These are phyloP conservation scores for Phytopythium ostracodes DNA, from an alignment of 352 stramenopile genomes.

Conservation along the genomic window DNA sequence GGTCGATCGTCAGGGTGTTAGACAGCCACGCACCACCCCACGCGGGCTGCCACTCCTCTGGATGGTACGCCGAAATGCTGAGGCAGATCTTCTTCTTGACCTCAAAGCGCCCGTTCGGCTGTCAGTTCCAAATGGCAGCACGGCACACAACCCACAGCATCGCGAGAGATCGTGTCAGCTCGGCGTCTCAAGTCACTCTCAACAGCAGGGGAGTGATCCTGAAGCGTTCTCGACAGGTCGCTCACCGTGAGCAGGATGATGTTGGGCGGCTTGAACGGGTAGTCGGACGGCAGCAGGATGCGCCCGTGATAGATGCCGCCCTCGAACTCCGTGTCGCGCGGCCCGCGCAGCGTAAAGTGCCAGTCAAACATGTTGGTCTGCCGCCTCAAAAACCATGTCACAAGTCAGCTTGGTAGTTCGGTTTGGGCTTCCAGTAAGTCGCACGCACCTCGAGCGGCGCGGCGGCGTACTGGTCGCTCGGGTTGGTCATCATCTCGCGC, in stretches of 20 bases:
- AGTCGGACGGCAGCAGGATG: conserved; percentile 94
- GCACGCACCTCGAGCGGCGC: conserved; percentile 60
- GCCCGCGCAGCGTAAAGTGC: conserved; percentile 98
- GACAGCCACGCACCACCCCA: conserved; percentile 82
- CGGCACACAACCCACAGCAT: too few relatives aligned
- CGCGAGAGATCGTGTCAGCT: not conserved
- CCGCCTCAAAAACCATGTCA: not conserved
- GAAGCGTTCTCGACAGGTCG: not conserved
- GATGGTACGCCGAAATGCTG: conserved; percentile 96
- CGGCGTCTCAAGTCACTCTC: conserved; percentile 3
- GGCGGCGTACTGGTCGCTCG: conserved; percentile 78
- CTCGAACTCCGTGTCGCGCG: conserved; percentile 94
- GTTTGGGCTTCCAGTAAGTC: too few relatives aligned
- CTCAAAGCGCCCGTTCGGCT: conserved; percentile 96
- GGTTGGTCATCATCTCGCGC: conserved; percentile 85
- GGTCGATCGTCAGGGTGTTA: too few relatives aligned
- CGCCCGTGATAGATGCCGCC: conserved; percentile 97
- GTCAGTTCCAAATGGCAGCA: not conserved
- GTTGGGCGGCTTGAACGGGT: conserved; percentile 96
- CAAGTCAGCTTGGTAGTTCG: too few relatives aligned
- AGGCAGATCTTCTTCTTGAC: conserved; percentile 98
- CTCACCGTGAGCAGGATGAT: conserved; percentile 95
- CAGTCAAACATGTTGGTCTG: conserved; percentile 90
- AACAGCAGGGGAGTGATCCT: too few relatives aligned
- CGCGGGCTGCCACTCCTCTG: conserved; percentile 96